A percentile compares a stretch with the other conserved stretches of the same genome.
Evolutionary conservation across 73 alveolate species (phyloP).

Genomic region (Paramecium octaurelia): DNA sequence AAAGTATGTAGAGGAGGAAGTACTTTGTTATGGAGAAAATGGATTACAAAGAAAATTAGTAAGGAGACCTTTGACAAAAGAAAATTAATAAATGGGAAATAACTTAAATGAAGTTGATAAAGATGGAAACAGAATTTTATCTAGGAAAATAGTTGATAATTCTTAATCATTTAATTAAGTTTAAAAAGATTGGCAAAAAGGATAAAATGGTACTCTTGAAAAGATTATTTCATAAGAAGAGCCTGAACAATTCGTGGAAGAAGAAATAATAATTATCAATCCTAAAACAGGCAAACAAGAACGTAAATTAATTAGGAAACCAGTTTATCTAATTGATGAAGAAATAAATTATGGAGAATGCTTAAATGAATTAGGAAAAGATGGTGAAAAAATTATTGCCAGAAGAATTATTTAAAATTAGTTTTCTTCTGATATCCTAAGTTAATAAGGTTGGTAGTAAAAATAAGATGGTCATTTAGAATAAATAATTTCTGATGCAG

Average conservation of each 20-base stretch:
- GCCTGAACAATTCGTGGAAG: background rate
- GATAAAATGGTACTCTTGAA: background rate
- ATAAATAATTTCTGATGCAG: background rate
- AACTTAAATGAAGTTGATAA: background rate
- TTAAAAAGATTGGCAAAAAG: background rate
- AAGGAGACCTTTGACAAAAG: background rate
- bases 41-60: background rate
- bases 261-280: background rate
- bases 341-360: background rate
- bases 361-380: background rate
- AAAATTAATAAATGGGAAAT: background rate
- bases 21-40: background rate
- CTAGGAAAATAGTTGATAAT: slow-evolving; percentile 2
- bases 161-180: background rate
- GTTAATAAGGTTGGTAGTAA: background rate
- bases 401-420: background rate
- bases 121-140: slow-evolving; percentile 3
- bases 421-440: background rate
- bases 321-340: background rate
- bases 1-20: background rate
- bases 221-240: background rate
- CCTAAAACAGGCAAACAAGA: slow-evolving; percentile 13
- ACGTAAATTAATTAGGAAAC: background rate
- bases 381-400: background rate
- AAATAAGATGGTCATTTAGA: background rate